A percentile compares a stretch with the other conserved stretches of the same genome.
Evolutionary conservation across 768 basidiomycete species (phyloP).

Genomic region (Russula foetens): DNA sequence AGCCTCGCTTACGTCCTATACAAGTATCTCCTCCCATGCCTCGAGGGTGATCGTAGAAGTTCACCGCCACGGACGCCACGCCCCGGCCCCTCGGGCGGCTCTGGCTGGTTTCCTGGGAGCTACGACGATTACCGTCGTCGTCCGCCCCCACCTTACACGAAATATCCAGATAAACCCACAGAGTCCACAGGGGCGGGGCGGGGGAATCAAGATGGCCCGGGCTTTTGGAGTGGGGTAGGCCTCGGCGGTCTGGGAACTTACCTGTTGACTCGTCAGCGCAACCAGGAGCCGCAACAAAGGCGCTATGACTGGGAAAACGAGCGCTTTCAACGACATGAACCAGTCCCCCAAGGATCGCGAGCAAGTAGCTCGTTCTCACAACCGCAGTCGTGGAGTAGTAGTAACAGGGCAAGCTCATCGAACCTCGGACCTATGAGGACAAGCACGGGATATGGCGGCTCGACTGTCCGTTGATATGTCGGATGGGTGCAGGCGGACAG

Average conservation of each 20-base stretch:
- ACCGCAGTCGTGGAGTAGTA: conserved; percentile 4
- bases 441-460: conserved; percentile 76
- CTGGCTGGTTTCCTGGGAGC: conserved; percentile 46
- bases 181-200: neutral
- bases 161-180: conserved; percentile 35
- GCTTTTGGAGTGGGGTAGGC: conserved; percentile 82
- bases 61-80: conserved; percentile 26
- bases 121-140: conserved; percentile 30
- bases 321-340: conserved; percentile 21
- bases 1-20: conserved; percentile 49
- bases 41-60: conserved; percentile 27
- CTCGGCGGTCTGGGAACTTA: conserved; percentile 63
- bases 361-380: conserved; percentile 6
- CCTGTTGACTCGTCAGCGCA: conserved; percentile 32
- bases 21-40: conserved; percentile 49
- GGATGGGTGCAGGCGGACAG: neutral
- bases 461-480: conserved; percentile 50
- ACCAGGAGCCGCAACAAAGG: conserved; percentile 25
- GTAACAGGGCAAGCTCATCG: conserved; percentile 58
- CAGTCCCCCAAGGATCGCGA: conserved; percentile 23
- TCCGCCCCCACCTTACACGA: conserved; percentile 48
- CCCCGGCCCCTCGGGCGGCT: conserved; percentile 26
- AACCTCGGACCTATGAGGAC: conserved; percentile 62
- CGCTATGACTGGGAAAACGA: conserved; percentile 57
- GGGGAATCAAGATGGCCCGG: conserved; percentile 32